Evolutionary conservation across 345 rosid genomes (phyloP).

Genomic region (Rhodomyrtus tomentosa): DNA sequence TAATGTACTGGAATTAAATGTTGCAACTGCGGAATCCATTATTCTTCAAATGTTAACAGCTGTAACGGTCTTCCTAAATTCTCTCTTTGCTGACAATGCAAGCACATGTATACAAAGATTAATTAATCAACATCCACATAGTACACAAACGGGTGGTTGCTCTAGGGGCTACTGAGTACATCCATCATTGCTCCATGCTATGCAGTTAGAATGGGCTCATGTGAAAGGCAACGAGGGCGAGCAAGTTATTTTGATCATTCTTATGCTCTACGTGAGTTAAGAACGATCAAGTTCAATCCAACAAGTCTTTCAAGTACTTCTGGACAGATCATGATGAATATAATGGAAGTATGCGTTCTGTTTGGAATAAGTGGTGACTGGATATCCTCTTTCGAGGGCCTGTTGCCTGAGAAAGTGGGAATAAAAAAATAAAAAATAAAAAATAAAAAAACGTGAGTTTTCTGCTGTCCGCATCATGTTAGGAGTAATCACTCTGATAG

Average conservation of each 20-base stretch:
- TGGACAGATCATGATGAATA: background rate
- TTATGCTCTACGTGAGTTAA: background rate
- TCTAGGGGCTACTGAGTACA: background rate
- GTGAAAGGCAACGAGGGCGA: background rate
- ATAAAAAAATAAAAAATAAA: too few relatives aligned
- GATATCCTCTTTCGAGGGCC: background rate
- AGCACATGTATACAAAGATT: background rate
- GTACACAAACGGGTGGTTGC: background rate
- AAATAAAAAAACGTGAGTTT: too few relatives aligned
- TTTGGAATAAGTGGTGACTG: background rate
- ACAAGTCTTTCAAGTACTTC: background rate
- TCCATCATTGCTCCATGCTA: background rate
- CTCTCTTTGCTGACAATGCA: background rate
- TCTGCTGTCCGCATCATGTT: background rate
- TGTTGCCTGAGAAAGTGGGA: too few relatives aligned
- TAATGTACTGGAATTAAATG: conserved; percentile 82
- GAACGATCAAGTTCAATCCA: background rate
- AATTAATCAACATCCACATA: background rate
- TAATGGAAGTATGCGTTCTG: background rate
- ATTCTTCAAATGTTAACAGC: background rate
- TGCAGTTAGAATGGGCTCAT: background rate
- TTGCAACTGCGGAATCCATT: conserved; percentile 42
- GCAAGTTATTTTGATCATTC: background rate
- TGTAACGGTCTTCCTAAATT: background rate
- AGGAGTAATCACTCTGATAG: background rate